Evolutionary conservation across 2,329 filamentous ascomycete genomes (phyloP).

Genomic region (Hirsutella thompsonii): DNA sequence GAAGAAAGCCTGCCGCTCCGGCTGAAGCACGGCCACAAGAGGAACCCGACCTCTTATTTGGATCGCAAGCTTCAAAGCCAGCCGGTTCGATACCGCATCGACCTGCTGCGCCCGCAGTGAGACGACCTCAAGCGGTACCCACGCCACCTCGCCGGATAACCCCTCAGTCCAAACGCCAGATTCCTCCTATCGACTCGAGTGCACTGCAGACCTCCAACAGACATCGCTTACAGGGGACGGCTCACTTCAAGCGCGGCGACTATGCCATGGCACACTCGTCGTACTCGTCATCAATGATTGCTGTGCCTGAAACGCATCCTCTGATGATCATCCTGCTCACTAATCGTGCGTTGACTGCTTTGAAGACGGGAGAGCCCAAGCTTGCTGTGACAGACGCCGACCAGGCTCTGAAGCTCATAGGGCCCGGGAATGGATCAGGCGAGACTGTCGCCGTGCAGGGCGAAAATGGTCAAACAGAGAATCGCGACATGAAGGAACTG

Average conservation of each 20-base stretch:
- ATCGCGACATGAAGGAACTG: conserved; percentile 82
- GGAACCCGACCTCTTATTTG: conserved; percentile 54
- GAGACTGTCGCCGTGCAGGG: conserved; percentile 63
- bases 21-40: conserved; percentile 26
- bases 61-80: conserved; percentile 21
- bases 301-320: conserved; percentile 67
- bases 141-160: conserved; percentile 26
- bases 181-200: conserved; percentile 55
- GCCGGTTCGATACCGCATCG: conserved; percentile 22
- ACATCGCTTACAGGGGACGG: conserved; percentile 67
- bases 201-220: conserved; percentile 65
- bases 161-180: conserved; percentile 38
- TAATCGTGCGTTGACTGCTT: conserved; percentile 77
- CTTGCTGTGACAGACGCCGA: conserved; percentile 78
- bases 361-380: conserved; percentile 89
- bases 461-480: conserved; percentile 41
- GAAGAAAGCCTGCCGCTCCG: conserved; percentile 52
- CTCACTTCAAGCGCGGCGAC: conserved; percentile 89
- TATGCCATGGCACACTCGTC: conserved; percentile 75
- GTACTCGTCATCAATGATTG: conserved; percentile 64
- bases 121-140: conserved; percentile 10
- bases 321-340: conserved; percentile 79
- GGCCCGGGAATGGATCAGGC: conserved; percentile 61
- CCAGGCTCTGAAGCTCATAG: conserved; percentile 66
- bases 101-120: conserved; percentile 20